Evolutionary conservation across 352 stramenopile genomes (phyloP).

Genomic region (Phytophthora palmivora): DNA sequence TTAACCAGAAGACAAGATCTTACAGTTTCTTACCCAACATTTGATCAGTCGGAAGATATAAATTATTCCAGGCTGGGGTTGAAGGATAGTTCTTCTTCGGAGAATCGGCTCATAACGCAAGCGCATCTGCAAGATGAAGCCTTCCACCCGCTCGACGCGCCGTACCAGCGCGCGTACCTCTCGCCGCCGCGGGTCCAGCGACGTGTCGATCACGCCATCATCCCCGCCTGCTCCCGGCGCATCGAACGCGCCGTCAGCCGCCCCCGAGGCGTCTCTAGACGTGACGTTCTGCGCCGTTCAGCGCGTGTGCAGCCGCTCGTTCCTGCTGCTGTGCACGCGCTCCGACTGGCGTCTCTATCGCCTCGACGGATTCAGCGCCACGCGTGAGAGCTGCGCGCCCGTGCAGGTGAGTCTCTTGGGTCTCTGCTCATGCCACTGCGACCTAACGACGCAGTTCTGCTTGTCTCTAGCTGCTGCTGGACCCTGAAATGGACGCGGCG

Average conservation of each 20-base stretch:
- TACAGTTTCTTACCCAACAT: not conserved
- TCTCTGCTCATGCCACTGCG: not conserved
- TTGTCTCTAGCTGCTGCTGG: conserved; percentile 49
- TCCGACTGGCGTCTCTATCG: conserved; percentile 64
- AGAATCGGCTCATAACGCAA: conserved; percentile 25
- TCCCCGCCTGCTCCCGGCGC: conserved; percentile 7
- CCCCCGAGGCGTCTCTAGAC: conserved; percentile 36
- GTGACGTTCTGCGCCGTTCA: conserved; percentile 76
- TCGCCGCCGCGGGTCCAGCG: conserved; percentile 10
- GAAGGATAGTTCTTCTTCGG: conserved; percentile 23
- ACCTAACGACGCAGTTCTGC: conserved; percentile 15
- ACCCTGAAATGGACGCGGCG: conserved; percentile 50
- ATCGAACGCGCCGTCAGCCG: conserved; percentile 18
- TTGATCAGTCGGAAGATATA: not conserved
- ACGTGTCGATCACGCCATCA: not conserved
- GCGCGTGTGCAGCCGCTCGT: conserved; percentile 54
- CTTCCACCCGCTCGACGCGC: conserved; percentile 29
- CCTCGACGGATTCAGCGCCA: conserved; percentile 55
- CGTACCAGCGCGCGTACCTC: conserved; percentile 35
- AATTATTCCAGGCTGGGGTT: conserved; percentile 11
- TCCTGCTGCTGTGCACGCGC: conserved; percentile 66
- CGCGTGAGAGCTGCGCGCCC: conserved; percentile 50
- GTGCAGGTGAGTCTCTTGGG: conserved; percentile 46
- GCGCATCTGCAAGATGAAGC: conserved; percentile 36
- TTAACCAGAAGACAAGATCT: too few species aligned